A percentile compares a stretch with the other conserved stretches of the same genome.
These are phyloP conservation scores for Lecanosticta acicola DNA, from an alignment of 2,329 filamentous ascomycete genomes.

Conservation along the genomic window DNA sequence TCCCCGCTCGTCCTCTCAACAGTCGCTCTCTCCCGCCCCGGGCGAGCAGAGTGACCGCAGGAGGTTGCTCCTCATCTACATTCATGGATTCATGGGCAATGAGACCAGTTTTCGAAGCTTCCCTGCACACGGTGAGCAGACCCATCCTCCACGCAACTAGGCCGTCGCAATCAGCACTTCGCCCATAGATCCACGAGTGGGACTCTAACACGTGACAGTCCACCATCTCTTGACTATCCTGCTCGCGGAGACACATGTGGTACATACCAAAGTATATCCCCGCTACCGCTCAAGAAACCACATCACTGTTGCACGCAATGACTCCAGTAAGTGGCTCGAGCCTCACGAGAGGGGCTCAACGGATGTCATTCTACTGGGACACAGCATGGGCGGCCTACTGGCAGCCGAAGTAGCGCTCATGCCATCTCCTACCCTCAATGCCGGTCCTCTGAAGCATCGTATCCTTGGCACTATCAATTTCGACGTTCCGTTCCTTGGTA, in stretches of 20 bases:
- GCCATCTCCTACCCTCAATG: slow-evolving; percentile 30
- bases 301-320: slow-evolving; percentile 68
- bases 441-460: slow-evolving; percentile 60
- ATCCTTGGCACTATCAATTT: slow-evolving; percentile 77
- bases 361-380: slow-evolving; percentile 77
- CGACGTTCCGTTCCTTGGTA: slow-evolving; percentile 79
- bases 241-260: slow-evolving; percentile 65
- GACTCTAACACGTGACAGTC: slow-evolving; percentile 37
- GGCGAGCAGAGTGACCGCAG: slow-evolving; percentile 36
- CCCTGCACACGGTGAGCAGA: slow-evolving; percentile 57
- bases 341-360: slow-evolving; percentile 69
- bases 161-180: no score
- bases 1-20: slow-evolving; percentile 42
- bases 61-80: slow-evolving; percentile 69
- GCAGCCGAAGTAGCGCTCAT: slow-evolving; percentile 72
- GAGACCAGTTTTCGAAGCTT: slow-evolving; percentile 84
- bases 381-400: slow-evolving; percentile 84
- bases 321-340: slow-evolving; percentile 75
- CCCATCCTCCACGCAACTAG: not conserved
- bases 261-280: slow-evolving; percentile 83
- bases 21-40: slow-evolving; percentile 40
- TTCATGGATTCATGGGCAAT: slow-evolving; percentile 87
- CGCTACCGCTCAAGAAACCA: slow-evolving; percentile 70
- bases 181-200: not conserved
- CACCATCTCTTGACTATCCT: slow-evolving; percentile 66